phyloP scores from a whole-genome alignment of 2,329 filamentous ascomycete species.

The Stachybotrys chartarum region DNA sequence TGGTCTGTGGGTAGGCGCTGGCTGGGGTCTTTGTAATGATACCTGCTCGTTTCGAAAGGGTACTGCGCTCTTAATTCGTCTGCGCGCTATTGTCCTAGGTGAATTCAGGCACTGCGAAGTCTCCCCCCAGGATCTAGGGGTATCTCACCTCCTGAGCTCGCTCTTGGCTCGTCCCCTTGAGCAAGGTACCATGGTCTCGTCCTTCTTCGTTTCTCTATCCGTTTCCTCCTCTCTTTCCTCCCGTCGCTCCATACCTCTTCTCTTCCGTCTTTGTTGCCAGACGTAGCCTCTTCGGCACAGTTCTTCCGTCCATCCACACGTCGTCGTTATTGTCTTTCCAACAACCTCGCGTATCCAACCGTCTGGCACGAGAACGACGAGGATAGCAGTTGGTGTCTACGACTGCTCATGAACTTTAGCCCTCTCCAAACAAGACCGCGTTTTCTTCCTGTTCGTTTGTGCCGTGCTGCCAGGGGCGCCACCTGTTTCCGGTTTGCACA shows the following conservation, averaged over 20 bases:
- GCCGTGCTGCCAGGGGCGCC: neutral
- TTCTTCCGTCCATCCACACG: constrained; percentile 6
- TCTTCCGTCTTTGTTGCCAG: neutral
- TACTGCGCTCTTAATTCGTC: neutral
- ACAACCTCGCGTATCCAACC: constrained; percentile 9
- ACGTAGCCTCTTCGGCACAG: neutral
- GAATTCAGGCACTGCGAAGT: neutral
- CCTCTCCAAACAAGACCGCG: constrained; percentile 4
- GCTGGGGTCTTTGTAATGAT: neutral
- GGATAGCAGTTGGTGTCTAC: constrained; percentile 3
- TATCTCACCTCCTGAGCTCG: constrained; percentile 8
- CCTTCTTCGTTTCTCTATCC: constrained; percentile 7
- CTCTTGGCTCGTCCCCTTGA: neutral
- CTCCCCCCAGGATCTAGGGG: neutral
- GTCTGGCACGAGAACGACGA: constrained; percentile 24
- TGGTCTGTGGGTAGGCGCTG: neutral
- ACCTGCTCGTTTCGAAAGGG: neutral
- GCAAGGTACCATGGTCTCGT: constrained; percentile 3
- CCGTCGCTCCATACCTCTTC: constrained; percentile 2
- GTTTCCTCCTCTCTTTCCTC: constrained; percentile 8
- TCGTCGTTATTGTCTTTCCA: neutral
- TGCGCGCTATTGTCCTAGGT: neutral
- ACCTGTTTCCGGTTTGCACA: neutral
- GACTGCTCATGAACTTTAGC: constrained; percentile 12
- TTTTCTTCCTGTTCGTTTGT: neutral